These are phyloP conservation scores for Leptoxyphium fumago DNA, from an alignment of 2,329 filamentous ascomycete genomes.

Conservation along the genomic window DNA sequence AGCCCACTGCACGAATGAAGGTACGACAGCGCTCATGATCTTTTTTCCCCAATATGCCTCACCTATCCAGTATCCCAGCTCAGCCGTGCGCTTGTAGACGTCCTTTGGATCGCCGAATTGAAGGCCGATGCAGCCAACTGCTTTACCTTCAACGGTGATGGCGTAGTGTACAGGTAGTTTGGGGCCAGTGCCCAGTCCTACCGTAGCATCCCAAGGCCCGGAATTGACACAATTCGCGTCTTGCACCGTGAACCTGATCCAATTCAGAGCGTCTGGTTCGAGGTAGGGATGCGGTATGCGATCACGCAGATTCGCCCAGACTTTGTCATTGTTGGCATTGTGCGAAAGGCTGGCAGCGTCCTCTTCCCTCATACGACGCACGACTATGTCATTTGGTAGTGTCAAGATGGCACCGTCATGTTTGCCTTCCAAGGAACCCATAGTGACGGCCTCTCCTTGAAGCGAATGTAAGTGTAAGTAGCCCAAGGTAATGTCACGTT, in stretches of 20 bases:
- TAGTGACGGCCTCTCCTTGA: too few species aligned
- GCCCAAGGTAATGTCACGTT: too few species aligned
- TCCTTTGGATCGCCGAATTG: constrained; percentile 15
- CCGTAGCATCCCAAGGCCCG: constrained; percentile 6
- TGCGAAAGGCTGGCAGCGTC: constrained; percentile 16
- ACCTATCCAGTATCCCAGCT: constrained; percentile 30
- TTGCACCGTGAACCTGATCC: constrained; percentile 20
- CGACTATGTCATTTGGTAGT: constrained; percentile 2
- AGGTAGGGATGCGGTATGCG: constrained; percentile 27
- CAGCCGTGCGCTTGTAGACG: constrained; percentile 22
- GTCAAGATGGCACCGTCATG: neutral
- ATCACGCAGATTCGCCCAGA: constrained; percentile 23
- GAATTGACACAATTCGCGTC: constrained; percentile 5
- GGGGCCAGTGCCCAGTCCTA: constrained; percentile 8
- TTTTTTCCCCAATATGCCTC: constrained; percentile 23
- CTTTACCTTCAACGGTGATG: constrained; percentile 12
- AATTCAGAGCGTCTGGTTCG: constrained; percentile 15
- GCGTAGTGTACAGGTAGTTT: constrained; percentile 8
- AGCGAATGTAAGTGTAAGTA: too few species aligned
- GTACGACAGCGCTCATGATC: constrained; percentile 19
- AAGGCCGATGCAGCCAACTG: constrained; percentile 26
- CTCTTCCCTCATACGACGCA: constrained; percentile 19
- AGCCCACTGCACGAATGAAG: constrained; percentile 20
- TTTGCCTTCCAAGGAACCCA: too few species aligned
- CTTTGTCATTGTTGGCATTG: constrained; percentile 17